Base-by-base conservation (phyloP, 306 rosid genomes). In the Potentilla sterilis region DNA sequence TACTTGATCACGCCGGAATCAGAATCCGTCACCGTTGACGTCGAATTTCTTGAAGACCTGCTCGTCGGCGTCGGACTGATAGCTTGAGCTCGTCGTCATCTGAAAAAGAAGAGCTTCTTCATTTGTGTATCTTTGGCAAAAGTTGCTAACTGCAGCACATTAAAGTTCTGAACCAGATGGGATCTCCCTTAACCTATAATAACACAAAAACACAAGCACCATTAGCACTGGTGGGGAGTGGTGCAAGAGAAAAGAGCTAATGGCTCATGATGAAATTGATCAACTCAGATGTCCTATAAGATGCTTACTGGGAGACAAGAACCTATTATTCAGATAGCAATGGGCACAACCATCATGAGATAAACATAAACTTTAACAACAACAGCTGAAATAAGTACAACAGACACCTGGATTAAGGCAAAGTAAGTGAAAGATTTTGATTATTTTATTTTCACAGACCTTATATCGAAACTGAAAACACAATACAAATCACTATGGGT, bases 41-140 rank as follows among this genome's bases (percentile, higher is more conserved):
- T n/a, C n/a, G n/a, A n/a, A n/a, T n/a, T n/a, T n/a, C n/a, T n/a
- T n/a, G n/a, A n/a, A n/a, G n/a, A n/a, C n/a, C n/a, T n/a, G n/a
- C n/a, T n/a, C n/a, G n/a, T n/a, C n/a, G n/a, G n/a, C n/a, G n/a
- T n/a, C n/a, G n/a, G n/a, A n/a, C n/a, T n/a, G n/a, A n/a, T n/a
- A n/a, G n/a, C n/a, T n/a, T n/a, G n/a, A n/a, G n/a, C n/a, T n/a
- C n/a, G n/a, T n/a, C n/a, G n/a, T n/a, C n/a, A 86, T 84, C 87
- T 88, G 78, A 95, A 92, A 86, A 83, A 89, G 83, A 95, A 95
- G 34, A 90, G 82, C 82, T 89, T 92, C 97, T 88, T 95, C 98
- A 95, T 92, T 68, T 67, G 79, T 77, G 58, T 62, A 75, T 49
- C 81, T 77, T 80, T 66, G 18, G 72, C 78, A 40, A 21, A 69